Percentiles rank a stretch among this genome's conserved stretches.
Conservation (phyloP, 1,284 basidiomycete species). For the Tilletia horrida region DNA sequence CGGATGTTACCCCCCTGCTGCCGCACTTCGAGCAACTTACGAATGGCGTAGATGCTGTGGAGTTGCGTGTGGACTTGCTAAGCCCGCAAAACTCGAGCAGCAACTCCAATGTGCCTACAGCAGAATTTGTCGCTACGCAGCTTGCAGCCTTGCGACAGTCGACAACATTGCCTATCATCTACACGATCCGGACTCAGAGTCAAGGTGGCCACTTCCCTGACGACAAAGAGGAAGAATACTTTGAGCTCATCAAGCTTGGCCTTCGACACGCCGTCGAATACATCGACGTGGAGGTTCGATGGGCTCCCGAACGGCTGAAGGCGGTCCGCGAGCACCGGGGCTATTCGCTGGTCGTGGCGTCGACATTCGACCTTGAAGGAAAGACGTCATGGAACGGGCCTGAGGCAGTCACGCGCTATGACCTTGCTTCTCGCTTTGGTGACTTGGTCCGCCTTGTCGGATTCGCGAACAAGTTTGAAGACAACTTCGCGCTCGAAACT, state of each 20-base stretch:
- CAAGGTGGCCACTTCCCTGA: conserved; percentile 94
- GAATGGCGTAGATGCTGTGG: conserved; percentile 85
- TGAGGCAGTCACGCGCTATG: conserved; percentile 59
- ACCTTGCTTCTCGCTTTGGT: conserved; percentile 57
- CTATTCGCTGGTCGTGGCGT: conserved; percentile 76
- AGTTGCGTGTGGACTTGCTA: conserved; percentile 87
- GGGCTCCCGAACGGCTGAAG: conserved; percentile 66
- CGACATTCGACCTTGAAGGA: conserved; percentile 91
- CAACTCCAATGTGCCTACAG: conserved; percentile 65
- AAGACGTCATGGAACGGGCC: conserved; percentile 75
- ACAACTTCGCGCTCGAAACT: conserved; percentile 74
- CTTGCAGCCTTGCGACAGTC: conserved; percentile 73
- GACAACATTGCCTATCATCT: conserved; percentile 81
- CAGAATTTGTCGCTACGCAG: conserved; percentile 75
- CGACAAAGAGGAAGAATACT: conserved; percentile 68
- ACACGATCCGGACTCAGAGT: conserved; percentile 78
- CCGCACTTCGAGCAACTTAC: conserved; percentile 69
- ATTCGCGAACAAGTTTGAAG: conserved; percentile 70
- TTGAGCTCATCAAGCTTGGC: conserved; percentile 74
- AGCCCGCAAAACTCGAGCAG: conserved; percentile 57
- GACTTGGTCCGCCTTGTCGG: conserved; percentile 92
- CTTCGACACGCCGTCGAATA: conserved; percentile 85
- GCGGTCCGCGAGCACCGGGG: conserved; percentile 68
- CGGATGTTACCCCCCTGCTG: conserved; percentile 54
- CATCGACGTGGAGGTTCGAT: conserved; percentile 82